phyloP scores from a whole-genome alignment of 176 grass and related monocot species.

The Musa schizocarpa region DNA sequence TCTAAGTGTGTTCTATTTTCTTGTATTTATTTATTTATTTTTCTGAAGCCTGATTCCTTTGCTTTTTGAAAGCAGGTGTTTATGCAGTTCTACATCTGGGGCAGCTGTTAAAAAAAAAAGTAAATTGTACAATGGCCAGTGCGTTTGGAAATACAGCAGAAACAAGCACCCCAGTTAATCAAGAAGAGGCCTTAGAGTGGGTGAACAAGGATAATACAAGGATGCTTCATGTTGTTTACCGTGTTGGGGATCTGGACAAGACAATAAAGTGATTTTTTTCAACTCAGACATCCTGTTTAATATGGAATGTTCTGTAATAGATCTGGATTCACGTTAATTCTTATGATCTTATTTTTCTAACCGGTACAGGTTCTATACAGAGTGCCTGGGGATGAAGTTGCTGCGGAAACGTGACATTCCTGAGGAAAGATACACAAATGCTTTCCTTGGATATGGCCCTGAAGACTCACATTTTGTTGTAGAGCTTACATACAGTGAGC shows the following conservation, averaged over 20 bases:
- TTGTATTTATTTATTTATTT: too few relatives aligned
- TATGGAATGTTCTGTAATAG: too few relatives aligned
- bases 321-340: background rate
- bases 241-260: slow-evolving; percentile 89
- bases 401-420: slow-evolving; percentile 76
- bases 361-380: slow-evolving; percentile 68
- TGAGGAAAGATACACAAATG: slow-evolving; percentile 93
- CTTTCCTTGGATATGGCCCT: slow-evolving; percentile 84
- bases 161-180: slow-evolving; percentile 31
- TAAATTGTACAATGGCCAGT: slow-evolving; percentile 21
- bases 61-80: too few relatives aligned
- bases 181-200: slow-evolving; percentile 72
- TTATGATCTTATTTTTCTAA: slow-evolving; percentile 8
- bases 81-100: slow-evolving; percentile 37
- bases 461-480: slow-evolving; percentile 90
- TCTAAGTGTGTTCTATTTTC: too few relatives aligned
- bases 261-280: slow-evolving; percentile 58
- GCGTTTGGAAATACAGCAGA: slow-evolving; percentile 35
- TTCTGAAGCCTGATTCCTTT: too few relatives aligned
- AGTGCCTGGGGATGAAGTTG: slow-evolving; percentile 89
- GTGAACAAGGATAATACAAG: slow-evolving; percentile 66
- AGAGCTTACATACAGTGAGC: slow-evolving; percentile 94
- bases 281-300: too few relatives aligned
- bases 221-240: slow-evolving; percentile 85
- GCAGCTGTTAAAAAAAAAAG: slow-evolving; percentile 33